phyloP scores from a whole-genome alignment of 139 green algal genomes.

The Closterium sp. region DNA sequence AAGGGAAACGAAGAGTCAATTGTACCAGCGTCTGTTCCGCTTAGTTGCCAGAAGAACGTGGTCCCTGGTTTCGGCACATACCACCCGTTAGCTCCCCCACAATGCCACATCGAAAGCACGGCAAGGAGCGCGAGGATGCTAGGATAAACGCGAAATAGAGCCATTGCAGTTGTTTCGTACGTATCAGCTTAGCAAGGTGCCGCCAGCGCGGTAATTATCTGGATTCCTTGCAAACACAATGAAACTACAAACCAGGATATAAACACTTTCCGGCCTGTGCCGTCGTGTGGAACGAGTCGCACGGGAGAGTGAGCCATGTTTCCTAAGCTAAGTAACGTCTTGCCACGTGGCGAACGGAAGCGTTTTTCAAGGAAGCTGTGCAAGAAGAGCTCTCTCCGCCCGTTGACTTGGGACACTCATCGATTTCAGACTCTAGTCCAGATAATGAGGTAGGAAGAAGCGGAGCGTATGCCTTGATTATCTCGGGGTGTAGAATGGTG shows the following conservation, averaged over 20 bases:
- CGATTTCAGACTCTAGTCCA: no score
- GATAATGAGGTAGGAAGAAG: no score
- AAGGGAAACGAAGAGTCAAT: not conserved
- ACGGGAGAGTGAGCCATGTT: not conserved
- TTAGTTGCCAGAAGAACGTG: not conserved
- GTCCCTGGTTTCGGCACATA: not conserved
- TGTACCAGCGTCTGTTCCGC: not conserved
- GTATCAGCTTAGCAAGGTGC: not conserved
- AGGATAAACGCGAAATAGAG: not conserved
- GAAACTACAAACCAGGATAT: no score
- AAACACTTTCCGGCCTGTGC: not conserved
- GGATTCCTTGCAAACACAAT: not conserved
- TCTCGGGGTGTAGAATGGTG: no score
- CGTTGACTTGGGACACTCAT: no score
- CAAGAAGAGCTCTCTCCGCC: not conserved
- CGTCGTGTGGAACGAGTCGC: not conserved
- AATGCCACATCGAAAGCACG: not conserved
- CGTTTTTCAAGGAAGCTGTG: not conserved
- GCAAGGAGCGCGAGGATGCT: not conserved
- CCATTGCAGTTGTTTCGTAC: not conserved
- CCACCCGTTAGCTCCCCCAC: not conserved
- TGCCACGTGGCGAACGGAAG: not conserved
- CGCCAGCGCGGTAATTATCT: not conserved
- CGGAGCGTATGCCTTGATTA: no score
- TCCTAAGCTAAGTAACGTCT: no score